A percentile compares a stretch with the other conserved stretches of the same genome.
Conservation (phyloP, 1,284 basidiomycete species). For the Tranzscheliella williamsii region DNA sequence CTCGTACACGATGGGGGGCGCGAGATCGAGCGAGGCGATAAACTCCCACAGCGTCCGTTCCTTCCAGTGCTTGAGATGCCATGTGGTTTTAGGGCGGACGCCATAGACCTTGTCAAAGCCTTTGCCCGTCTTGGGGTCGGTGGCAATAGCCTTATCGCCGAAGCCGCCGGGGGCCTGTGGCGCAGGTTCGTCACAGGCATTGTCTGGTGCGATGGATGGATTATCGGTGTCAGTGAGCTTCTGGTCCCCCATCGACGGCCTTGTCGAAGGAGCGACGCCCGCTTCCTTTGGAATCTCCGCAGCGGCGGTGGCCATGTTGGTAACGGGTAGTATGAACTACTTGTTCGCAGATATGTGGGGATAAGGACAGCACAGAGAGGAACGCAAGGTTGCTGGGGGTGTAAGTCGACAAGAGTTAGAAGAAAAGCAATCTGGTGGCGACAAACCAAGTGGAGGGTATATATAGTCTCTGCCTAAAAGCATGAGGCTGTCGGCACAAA, state of each 20-base stretch:
- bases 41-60: conserved; percentile 51
- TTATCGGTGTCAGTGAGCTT: conserved; percentile 33
- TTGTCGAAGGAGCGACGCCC: conserved; percentile 14
- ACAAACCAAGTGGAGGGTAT: too few relatives aligned
- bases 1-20: conserved; percentile 42
- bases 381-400: conserved; percentile 5
- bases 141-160: conserved; percentile 48
- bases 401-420: too few relatives aligned
- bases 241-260: conserved; percentile 36
- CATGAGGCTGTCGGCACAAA: too few relatives aligned
- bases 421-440: too few relatives aligned
- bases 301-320: conserved; percentile 17
- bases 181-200: conserved; percentile 51
- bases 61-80: conserved; percentile 48
- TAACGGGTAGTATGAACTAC: too few relatives aligned
- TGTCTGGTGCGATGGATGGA: conserved; percentile 48
- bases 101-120: conserved; percentile 55
- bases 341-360: too few relatives aligned
- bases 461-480: too few relatives aligned
- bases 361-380: too few relatives aligned
- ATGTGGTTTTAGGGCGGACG: conserved; percentile 53
- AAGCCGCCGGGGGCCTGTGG: conserved; percentile 44
- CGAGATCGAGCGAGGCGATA: conserved; percentile 43
- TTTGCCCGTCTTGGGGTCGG: conserved; percentile 36
- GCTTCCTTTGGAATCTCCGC: conserved; percentile 26